phyloP scores from a whole-genome alignment of 805 yeast genomes.

The Candida sphagnicola region DNA sequence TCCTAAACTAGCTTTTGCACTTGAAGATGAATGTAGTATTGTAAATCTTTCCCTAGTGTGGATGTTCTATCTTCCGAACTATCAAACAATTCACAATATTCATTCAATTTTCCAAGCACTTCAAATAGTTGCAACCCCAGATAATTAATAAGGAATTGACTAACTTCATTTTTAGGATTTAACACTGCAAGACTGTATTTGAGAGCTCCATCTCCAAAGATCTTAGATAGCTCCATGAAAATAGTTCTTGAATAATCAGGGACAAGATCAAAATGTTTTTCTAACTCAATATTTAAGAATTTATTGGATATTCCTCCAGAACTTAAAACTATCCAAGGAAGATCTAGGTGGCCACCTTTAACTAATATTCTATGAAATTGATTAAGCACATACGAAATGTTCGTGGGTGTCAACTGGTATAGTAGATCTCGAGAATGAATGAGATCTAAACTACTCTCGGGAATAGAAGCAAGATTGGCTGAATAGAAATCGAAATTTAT shows the following conservation, averaged over 20 bases:
- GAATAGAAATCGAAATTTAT: slow-evolving; percentile 27
- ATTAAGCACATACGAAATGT: slow-evolving; percentile 19
- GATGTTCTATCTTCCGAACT: background rate
- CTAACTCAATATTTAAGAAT: slow-evolving; percentile 1
- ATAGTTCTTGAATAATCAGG: slow-evolving; percentile 22
- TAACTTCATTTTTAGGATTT: slow-evolving; percentile 26
- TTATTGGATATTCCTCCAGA: background rate
- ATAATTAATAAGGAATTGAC: slow-evolving; percentile 25
- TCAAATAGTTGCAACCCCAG: slow-evolving; percentile 27
- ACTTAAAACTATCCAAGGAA: slow-evolving; percentile 19
- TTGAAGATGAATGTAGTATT: slow-evolving; percentile 1
- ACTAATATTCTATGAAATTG: slow-evolving; percentile 36
- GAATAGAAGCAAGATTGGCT: slow-evolving; percentile 20
- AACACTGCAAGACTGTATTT: slow-evolving; percentile 26
- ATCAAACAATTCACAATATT: slow-evolving; percentile 18
- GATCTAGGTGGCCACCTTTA: slow-evolving; percentile 31
- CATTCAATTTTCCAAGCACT: slow-evolving; percentile 28
- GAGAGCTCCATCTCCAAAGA: slow-evolving; percentile 34
- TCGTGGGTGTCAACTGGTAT: slow-evolving; percentile 26
- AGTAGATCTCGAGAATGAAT: slow-evolving; percentile 34
- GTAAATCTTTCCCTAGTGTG: background rate
- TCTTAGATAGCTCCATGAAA: slow-evolving; percentile 15
- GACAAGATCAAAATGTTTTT: slow-evolving; percentile 15
- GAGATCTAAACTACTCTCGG: slow-evolving; percentile 28
- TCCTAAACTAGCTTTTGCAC: background rate